Conservation (phyloP, 2,329 filamentous ascomycete species). For the Pseudogymnoascus sp. region DNA sequence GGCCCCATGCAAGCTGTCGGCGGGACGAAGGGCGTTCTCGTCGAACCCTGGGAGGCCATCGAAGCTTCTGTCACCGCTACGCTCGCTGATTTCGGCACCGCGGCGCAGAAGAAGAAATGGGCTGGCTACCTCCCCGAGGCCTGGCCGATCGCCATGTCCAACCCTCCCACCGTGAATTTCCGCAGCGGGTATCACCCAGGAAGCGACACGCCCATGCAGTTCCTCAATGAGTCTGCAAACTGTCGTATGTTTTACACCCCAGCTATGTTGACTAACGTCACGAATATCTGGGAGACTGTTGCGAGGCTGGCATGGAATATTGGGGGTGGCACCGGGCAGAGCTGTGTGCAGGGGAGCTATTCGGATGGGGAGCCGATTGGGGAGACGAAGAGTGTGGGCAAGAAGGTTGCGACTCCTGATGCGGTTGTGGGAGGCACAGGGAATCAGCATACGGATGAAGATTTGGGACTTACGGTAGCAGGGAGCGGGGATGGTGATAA, state of each 20-base stretch:
- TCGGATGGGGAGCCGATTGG: background rate
- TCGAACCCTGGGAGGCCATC: background rate
- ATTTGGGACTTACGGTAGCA: background rate
- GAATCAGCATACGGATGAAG: background rate
- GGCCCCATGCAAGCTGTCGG: slow-evolving; percentile 54
- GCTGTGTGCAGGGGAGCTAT: background rate
- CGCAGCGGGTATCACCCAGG: slow-evolving; percentile 31
- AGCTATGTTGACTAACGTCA: slow-evolving; percentile 43
- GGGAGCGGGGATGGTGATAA: background rate
- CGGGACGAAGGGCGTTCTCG: slow-evolving; percentile 52
- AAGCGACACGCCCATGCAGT: slow-evolving; percentile 44
- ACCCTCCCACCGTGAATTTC: slow-evolving; percentile 34
- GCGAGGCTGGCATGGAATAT: slow-evolving; percentile 34
- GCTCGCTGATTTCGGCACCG: background rate
- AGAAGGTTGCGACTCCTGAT: background rate
- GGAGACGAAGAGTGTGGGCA: background rate
- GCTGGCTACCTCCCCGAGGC: background rate
- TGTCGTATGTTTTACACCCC: slow-evolving; percentile 53
- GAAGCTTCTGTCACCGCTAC: background rate
- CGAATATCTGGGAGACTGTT: slow-evolving; percentile 43
- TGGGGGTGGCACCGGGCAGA: background rate
- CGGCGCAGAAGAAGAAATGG: slow-evolving; percentile 10
- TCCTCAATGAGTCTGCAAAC: slow-evolving; percentile 51
- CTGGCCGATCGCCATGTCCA: slow-evolving; percentile 14
- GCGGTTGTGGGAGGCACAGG: background rate